Conservation (phyloP, 352 stramenopile genomes). For the Halophytophthora batemanensis region DNA sequence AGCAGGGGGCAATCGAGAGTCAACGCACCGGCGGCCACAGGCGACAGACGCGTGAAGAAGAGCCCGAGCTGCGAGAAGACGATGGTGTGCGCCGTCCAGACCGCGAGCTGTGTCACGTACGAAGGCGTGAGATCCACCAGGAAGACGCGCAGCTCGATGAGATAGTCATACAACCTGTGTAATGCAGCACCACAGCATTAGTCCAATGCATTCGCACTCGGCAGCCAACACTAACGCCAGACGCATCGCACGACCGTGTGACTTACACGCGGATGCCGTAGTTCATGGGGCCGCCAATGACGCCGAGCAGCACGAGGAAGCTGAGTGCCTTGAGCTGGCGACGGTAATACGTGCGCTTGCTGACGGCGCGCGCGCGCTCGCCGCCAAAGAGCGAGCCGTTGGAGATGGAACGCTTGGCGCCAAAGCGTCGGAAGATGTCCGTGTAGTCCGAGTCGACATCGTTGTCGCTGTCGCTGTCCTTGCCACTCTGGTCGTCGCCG, state of each 20-base stretch:
- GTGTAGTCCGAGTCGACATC: slow-evolving; percentile 43
- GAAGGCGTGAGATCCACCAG: slow-evolving; percentile 35
- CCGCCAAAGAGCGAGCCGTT: slow-evolving; percentile 65
- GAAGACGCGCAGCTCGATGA: slow-evolving; percentile 39
- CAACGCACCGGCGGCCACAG: slow-evolving; percentile 52
- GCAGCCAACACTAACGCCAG: background rate
- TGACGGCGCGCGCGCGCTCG: slow-evolving; percentile 33
- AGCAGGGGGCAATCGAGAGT: no score
- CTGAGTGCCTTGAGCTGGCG: slow-evolving; percentile 65
- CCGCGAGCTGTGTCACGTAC: slow-evolving; percentile 34
- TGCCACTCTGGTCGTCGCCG: no score
- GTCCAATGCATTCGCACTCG: background rate
- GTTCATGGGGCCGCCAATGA: slow-evolving; percentile 76
- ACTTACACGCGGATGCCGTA: slow-evolving; percentile 66
- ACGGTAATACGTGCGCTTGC: slow-evolving; percentile 45
- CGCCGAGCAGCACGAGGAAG: slow-evolving; percentile 79
- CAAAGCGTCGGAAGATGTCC: slow-evolving; percentile 31
- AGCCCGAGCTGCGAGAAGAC: slow-evolving; percentile 63
- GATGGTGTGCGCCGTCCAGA: slow-evolving; percentile 72
- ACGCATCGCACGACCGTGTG: no score
- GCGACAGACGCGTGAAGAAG: slow-evolving; percentile 69
- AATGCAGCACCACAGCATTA: no score
- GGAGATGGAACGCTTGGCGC: slow-evolving; percentile 45
- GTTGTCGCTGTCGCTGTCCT: slow-evolving; percentile 4
- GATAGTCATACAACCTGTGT: no score